Evolutionary conservation across 2,329 filamentous ascomycete species (phyloP), one percentile per base, ranked within the genome.

Genomic region (Fonsecaea multimorphosa): DNA sequence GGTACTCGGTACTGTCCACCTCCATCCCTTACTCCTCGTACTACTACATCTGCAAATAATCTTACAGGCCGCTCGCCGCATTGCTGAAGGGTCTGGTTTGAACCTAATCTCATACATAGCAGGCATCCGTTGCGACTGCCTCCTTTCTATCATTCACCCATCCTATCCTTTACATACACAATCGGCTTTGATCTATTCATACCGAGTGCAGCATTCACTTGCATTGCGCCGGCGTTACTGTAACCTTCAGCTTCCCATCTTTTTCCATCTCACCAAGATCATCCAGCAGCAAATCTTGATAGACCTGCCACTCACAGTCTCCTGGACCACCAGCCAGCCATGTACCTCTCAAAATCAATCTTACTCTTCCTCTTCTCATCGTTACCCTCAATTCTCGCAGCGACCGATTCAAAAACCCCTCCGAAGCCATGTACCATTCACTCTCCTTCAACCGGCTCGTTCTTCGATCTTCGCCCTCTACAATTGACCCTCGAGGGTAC

Each of bases 401-500:
- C 78, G 55, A 75, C 78, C 27, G 76, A 80, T 40, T 75, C 78
- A 67, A 76, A 77, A 46, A 74, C 83, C 67, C 72, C 78, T n/a
- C 75, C 79, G 52, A 81, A 83, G 61, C 84, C 86, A 68, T 89
- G 87, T 74, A 87, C 87, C n/a, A 84, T 86, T 63, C 82, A 84
- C 68, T 88, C 86, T 27, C 84, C 86, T 2, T 83, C 81, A n/a
- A 84, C 82, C 12, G 86, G 86, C 63, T 80, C 84, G 61, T 89
- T 87, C 79, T 89, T 87, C 77, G 87, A 89, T 73, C 80, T 89
- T 31, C 87, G 82, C 70, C 79, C 83, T 7, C 81, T 89, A 69
- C 65, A 67, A 24, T 58, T 71, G 38, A 66, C 64, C 11, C 31
- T 60, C 11, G 62, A 67, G 4, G 76, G 87, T 59, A 78, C 78